Base-by-base conservation (phyloP, 2,329 filamentous ascomycete genomes). In the Paradendryphiella salina region DNA sequence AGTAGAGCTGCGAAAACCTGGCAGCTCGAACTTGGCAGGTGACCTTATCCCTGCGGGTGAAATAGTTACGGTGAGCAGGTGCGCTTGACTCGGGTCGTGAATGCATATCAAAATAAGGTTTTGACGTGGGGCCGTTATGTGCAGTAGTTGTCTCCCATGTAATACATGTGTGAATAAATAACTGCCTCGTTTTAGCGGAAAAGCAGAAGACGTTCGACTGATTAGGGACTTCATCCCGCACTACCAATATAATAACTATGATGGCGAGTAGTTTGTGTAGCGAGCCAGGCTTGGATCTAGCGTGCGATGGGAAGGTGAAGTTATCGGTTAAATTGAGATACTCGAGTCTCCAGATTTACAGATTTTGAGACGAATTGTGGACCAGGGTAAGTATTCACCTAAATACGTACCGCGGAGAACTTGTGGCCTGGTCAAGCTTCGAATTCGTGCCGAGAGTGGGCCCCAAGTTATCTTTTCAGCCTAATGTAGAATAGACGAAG, bases 251-350 rank as follows among this genome's bases (percentile, higher is more conserved):
- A 11, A n/a, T 21, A 28, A n/a, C 28, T 21, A 37, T 20, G 20
- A 33, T 23, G 50, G 56, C 56, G 51, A 57, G 44, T 39, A 57
- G 46, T 46, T 34, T 46, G 29, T 38, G 37, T 32, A 49, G 33
- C 35, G 50, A 48, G 46, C 41, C 43, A 32, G 50, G 32, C 41
- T 39, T 14, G 39, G 18, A 40, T 29, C 17, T 46, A 17, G 28
- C 38, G 31, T 8, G 31, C 13, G 8, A 20, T 46, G 33, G 15
- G n/a, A 26, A 14, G 14, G 34, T 36, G 36, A 28, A 40, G 36
- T 44, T 13, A 7, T 33, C 26, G 31, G 41, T 33, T 29, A 45
- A 37, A 48, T 52, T 31, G 41, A 41, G 26, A 31, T 38, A 9
- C 18, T 33, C 15, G 32, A 50, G 32, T 38, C 23, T 36, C 45